Conservation (phyloP, 1,139 yeast genomes). For the Tardiomyces digboiensis region DNA sequence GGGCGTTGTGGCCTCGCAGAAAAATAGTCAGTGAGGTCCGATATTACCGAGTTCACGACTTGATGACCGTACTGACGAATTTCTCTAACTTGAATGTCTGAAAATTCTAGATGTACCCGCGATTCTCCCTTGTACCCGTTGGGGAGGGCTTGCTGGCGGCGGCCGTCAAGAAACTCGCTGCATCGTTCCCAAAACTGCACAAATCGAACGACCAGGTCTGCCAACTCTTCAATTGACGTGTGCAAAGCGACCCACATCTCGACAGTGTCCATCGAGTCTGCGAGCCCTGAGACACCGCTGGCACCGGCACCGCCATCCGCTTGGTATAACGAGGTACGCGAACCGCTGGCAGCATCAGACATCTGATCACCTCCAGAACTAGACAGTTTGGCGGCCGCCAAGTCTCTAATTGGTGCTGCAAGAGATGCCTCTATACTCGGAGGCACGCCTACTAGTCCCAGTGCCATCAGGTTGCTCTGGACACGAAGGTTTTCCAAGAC, state of each 20-base stretch:
- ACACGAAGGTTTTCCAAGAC: constrained; percentile 28
- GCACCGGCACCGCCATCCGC: not conserved
- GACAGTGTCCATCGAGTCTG: constrained; percentile 38
- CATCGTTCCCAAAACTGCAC: constrained; percentile 39
- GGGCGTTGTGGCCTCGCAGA: not conserved
- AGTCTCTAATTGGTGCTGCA: not conserved
- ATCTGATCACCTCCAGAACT: not conserved
- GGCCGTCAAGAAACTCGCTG: constrained; percentile 36
- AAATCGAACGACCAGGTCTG: constrained; percentile 25
- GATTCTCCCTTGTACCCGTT: constrained; percentile 36
- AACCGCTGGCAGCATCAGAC: not conserved
- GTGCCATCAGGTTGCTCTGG: constrained; percentile 21
- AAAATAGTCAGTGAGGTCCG: constrained; percentile 22
- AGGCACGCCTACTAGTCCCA: constrained; percentile 2
- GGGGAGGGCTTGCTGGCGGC: constrained; percentile 33
- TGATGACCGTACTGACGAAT: constrained; percentile 18
- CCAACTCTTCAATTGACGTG: constrained; percentile 36
- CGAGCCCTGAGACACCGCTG: constrained; percentile 13
- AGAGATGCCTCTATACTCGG: not conserved
- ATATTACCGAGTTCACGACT: constrained; percentile 16
- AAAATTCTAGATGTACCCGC: constrained; percentile 21
- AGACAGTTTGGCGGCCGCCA: not conserved
- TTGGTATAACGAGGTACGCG: not conserved
- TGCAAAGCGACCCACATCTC: constrained; percentile 46
- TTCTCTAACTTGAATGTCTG: constrained; percentile 18